Evolutionary conservation across 805 yeast genomes (phyloP).

Genomic region (Yamadazyma paraphyllophila): DNA sequence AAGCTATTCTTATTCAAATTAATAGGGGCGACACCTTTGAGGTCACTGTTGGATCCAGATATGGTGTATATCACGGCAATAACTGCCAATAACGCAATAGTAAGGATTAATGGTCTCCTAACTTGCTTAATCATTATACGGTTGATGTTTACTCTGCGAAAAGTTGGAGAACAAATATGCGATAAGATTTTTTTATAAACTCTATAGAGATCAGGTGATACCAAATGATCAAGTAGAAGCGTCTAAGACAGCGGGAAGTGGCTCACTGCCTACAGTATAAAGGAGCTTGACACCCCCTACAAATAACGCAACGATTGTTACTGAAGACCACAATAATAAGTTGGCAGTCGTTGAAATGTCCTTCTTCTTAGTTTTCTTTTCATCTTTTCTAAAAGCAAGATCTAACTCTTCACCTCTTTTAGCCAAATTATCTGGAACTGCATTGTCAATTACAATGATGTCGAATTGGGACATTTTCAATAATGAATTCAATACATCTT

Average conservation of each 20-base stretch:
- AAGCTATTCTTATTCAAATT: conserved; percentile 12
- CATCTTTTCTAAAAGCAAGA: conserved; percentile 11
- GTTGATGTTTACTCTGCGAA: background rate
- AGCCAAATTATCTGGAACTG: conserved; percentile 12
- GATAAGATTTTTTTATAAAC: conserved; percentile 1
- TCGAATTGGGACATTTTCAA: conserved; percentile 23
- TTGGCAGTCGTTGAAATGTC: conserved; percentile 68
- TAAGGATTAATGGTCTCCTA: conserved; percentile 27
- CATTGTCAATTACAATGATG: conserved; percentile 26
- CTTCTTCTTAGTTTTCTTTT: conserved; percentile 40
- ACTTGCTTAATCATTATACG: conserved; percentile 18
- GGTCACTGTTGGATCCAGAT: conserved; percentile 18
- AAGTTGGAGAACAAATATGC: background rate
- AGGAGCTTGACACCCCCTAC: conserved; percentile 55
- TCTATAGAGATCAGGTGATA: background rate
- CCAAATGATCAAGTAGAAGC: conserved; percentile 45
- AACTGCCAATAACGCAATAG: conserved; percentile 24
- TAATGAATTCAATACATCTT: conserved; percentile 31
- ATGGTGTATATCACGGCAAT: conserved; percentile 28
- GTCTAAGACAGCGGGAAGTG: conserved; percentile 66
- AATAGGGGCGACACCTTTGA: conserved; percentile 23
- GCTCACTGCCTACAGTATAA: conserved; percentile 53
- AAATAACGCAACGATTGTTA: conserved; percentile 46
- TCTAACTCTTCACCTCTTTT: conserved; percentile 21
- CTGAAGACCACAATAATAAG: conserved; percentile 64